Evolutionary conservation across 371 early-diverging fungal genomes (phyloP).

Genomic region (Mortierella sp.): DNA sequence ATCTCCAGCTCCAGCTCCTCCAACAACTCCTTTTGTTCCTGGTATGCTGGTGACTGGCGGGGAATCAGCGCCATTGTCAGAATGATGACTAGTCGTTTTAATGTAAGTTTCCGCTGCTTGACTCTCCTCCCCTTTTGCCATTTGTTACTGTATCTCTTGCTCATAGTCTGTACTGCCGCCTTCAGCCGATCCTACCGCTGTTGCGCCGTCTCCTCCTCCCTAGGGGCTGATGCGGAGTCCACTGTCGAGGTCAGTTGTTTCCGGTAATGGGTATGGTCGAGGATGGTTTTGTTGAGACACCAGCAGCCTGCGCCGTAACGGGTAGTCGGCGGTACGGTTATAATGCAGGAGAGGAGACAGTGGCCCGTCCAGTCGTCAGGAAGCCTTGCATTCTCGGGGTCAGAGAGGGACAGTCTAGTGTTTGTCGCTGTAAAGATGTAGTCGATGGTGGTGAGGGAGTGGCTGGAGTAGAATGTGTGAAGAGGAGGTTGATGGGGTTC

Average conservation of each 20-base stretch:
- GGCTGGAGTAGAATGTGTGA: no score
- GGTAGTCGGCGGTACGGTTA: no score
- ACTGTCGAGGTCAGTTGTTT: neutral
- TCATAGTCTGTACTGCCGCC: neutral
- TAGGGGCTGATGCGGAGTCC: neutral
- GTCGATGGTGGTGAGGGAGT: no score
- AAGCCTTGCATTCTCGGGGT: no score
- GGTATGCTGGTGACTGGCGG: neutral
- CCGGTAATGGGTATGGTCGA: no score
- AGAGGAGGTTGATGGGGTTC: no score
- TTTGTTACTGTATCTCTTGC: neutral
- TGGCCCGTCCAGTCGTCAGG: no score
- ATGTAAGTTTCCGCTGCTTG: neutral
- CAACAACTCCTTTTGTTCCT: neutral
- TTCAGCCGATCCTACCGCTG: neutral
- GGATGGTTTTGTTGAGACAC: no score
- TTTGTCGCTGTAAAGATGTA: no score
- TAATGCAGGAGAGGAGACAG: no score
- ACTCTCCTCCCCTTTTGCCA: neutral
- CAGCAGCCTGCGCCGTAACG: no score
- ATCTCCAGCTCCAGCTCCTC: neutral
- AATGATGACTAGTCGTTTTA: neutral
- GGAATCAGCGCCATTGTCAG: neutral
- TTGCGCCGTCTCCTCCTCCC: neutral
- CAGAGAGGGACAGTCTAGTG: no score